Evolutionary conservation across 768 basidiomycete species (phyloP).

Genomic region (Amanita brunnescens): DNA sequence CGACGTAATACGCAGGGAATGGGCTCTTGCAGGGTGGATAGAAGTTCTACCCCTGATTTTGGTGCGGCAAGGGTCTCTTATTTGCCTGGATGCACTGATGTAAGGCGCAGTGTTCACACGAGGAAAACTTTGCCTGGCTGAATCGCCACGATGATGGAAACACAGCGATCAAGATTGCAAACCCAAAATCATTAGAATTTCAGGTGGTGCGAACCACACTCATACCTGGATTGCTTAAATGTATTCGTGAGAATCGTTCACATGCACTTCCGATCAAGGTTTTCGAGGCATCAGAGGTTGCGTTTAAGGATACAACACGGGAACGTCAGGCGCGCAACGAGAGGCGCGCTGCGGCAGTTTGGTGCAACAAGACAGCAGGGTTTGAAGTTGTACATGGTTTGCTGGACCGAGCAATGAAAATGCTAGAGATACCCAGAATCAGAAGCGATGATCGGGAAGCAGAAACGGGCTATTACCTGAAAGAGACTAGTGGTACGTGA

Average conservation of each 20-base stretch:
- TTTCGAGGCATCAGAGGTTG: slow-evolving; percentile 92
- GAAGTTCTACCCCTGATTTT: slow-evolving; percentile 93
- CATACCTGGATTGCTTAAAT: slow-evolving; percentile 93
- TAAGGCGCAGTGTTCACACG: slow-evolving; percentile 78
- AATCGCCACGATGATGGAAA: slow-evolving; percentile 79
- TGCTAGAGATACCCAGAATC: slow-evolving; percentile 86
- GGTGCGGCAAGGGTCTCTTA: slow-evolving; percentile 33
- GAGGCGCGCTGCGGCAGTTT: slow-evolving; percentile 81
- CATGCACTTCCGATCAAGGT: slow-evolving; percentile 87
- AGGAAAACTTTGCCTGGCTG: slow-evolving; percentile 94
- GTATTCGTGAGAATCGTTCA: slow-evolving; percentile 91
- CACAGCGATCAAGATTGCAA: slow-evolving; percentile 84
- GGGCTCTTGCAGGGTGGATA: slow-evolving; percentile 93
- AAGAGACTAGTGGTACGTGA: slow-evolving; percentile 71
- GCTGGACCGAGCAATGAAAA: slow-evolving; percentile 91
- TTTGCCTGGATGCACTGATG: background rate
- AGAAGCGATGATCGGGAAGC: slow-evolving; percentile 44
- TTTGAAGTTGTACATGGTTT: slow-evolving; percentile 96
- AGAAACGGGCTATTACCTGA: slow-evolving; percentile 83
- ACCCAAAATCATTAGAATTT: slow-evolving; percentile 96
- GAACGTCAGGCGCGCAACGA: slow-evolving; percentile 87
- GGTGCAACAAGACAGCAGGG: slow-evolving; percentile 95
- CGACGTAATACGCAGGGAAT: slow-evolving; percentile 83
- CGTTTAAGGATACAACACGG: slow-evolving; percentile 69
- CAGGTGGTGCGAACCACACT: slow-evolving; percentile 97